Evolutionary conservation across 1,284 basidiomycete genomes (phyloP), one percentile per base, ranked within the genome.

Genomic region (Exsudoporus floridanus): DNA sequence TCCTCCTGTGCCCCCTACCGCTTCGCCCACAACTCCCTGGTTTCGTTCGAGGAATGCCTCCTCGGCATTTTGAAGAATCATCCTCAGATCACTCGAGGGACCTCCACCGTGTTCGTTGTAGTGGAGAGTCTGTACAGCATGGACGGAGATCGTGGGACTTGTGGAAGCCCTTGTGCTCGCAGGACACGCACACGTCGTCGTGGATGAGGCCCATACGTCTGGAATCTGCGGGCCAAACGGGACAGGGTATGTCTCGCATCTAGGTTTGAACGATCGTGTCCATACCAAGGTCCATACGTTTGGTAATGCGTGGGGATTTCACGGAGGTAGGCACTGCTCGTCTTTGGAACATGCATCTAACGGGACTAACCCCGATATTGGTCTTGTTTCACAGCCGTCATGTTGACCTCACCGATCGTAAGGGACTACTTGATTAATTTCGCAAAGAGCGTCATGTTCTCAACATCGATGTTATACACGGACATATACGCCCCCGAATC

Each of bases 81-180:
- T 36, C 60, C 57, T 7, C 41, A 52, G 4, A 53, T 72, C 12
- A 46, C 48, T n/a, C 54, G 51, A 7, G 60, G 66, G 2, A 60
- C 63, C n/a, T 68, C 70, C 33, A 77, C 74, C 21, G 67, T 77
- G 16, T 73, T 79, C 55, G 50, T 86, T 33, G 76, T 79, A 0
- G 65, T 85, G 23, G 84, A 86, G 66, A 75, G 76, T 30, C 70
- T 86, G 18, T 86, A 86, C 66, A 81, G 79, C 47, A 84, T 86
- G 82, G 82, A 86, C 54, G 84, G 84, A 4, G 21, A 73, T 86
- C n/a, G 62, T 74, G 12, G 60, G 62, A 3, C 48, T 69, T 2
- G 61, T 75, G 12, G 71, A 76, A 37, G 31, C 57, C 4, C 54
- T 70, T 0, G 60, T 79, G 1, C 73, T 74, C 0, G 38, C 51